phyloP scores from a whole-genome alignment of 371 early-diverging fungal genomes.

The Mortierella sp. region DNA sequence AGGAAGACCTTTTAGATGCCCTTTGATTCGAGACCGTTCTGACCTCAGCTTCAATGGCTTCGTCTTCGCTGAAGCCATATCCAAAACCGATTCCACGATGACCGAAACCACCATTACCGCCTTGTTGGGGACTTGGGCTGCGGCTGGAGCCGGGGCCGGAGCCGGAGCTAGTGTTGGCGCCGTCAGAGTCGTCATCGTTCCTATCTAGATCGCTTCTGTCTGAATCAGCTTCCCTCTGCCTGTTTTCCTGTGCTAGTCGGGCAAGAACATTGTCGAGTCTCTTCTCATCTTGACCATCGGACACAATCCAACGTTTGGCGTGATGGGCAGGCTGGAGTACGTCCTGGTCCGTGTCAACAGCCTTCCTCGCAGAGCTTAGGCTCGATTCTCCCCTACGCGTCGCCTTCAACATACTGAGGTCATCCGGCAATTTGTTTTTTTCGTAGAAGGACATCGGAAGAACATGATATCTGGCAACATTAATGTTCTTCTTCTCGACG shows the following conservation, averaged over 20 bases:
- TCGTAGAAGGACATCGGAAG: constrained; percentile 42
- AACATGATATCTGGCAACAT: constrained; percentile 25
- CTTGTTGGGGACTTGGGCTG: background rate
- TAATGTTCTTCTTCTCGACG: background rate
- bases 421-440: constrained; percentile 30
- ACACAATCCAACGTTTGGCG: constrained; percentile 39
- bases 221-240: constrained; percentile 28
- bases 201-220: background rate
- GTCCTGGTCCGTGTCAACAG: background rate
- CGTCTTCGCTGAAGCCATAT: background rate
- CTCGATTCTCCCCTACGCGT: constrained; percentile 13
- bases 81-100: background rate
- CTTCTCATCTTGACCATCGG: constrained; percentile 9
- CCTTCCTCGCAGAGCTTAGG: background rate
- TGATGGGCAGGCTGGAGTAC: constrained; percentile 32
- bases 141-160: background rate
- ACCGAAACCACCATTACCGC: background rate
- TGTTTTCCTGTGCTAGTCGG: constrained; percentile 31
- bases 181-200: background rate
- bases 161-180: background rate
- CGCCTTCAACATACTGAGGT: constrained; percentile 23
- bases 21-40: background rate
- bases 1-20: background rate
- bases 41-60: background rate
- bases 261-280: constrained; percentile 40